Evolutionary conservation across 768 basidiomycete species (phyloP), one percentile per base, ranked within the genome.

Genomic region (Termitomyces eurrhizus): DNA sequence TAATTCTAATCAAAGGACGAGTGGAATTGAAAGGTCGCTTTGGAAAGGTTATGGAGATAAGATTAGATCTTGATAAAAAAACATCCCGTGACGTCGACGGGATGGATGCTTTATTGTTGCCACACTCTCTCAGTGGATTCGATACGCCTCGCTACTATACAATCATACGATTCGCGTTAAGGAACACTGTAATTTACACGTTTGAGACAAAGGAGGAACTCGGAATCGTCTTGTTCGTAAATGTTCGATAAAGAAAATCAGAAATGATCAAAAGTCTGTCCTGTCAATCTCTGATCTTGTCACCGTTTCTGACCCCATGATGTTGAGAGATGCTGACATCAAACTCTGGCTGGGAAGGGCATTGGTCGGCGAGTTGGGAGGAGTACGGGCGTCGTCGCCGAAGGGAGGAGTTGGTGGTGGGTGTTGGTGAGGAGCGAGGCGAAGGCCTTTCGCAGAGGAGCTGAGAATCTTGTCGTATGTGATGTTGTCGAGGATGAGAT

Each of bases 381-480:
- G 67, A 29, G 67, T 63, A 35, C 62, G 64, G 8, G 60, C 52
- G 46, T 65, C 61, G 37, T 62, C 62, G 8, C 18, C 32, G 4
- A 60, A 41, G 32, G 65, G 21, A 21, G 49, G 41, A 9, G 55
- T 39, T 9, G 59, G 24, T 9, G 55, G 36, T n/a, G 18, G 42
- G 14, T 9, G 52, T 39, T 58, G 24, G 12, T 41, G 24, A 32
- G 62, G 48, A 50, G 50, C 7, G 24, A 64, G 54, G 26, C 33
- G 49, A 33, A 68, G 60, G 26, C 56, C 57, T 56, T 65, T 68
- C 32, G 63, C 46, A 16, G 61, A 64, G 2, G 67, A 66, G 33
- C 64, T 68, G 52, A 70, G 61, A 42, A 70, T 68, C 4, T 61
- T 64, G 58, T 68, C 67, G 50, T 70, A 70, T 11, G 67, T 70